Evolutionary conservation across 2,329 filamentous ascomycete species (phyloP).

Genomic region (Phaeosphaeria sp.): DNA sequence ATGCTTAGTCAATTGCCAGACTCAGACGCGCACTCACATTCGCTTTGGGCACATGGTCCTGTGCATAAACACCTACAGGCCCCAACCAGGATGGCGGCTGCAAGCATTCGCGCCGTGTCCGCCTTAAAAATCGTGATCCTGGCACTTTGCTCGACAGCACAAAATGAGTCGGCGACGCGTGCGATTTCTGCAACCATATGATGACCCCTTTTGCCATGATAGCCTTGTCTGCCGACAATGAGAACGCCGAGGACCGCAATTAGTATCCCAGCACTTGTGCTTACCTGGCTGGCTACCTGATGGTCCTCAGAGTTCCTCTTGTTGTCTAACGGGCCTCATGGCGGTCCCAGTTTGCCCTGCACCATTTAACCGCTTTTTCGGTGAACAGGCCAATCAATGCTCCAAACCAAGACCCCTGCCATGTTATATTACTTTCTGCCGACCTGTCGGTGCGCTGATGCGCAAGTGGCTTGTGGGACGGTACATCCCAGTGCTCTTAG

Average conservation of each 20-base stretch:
- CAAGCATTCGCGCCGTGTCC: constrained; percentile 23
- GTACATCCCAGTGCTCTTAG: constrained; percentile 29
- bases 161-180: neutral
- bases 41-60: constrained; percentile 14
- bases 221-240: too few species aligned
- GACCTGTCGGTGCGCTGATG: constrained; percentile 35
- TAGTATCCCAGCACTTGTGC: neutral
- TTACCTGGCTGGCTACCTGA: neutral
- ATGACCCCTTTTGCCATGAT: neutral
- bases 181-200: neutral
- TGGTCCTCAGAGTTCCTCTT: constrained; percentile 3
- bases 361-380: constrained; percentile 46
- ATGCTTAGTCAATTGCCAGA: neutral
- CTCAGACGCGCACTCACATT: neutral
- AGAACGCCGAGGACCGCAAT: neutral
- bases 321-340: constrained; percentile 22
- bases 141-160: constrained; percentile 24
- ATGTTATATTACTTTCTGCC: constrained; percentile 41
- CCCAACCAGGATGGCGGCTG: constrained; percentile 20
- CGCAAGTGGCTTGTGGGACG: constrained; percentile 31
- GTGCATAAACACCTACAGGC: constrained; percentile 22
- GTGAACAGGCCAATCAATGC: constrained; percentile 30
- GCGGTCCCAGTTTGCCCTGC: constrained; percentile 27
- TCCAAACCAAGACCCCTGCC: constrained; percentile 28
- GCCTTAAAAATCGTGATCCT: constrained; percentile 20